A percentile compares a stretch with the other conserved stretches of the same genome.
These are phyloP conservation scores for Yamadazyma laniorum DNA, from an alignment of 805 yeast species.

Conservation along the genomic window DNA sequence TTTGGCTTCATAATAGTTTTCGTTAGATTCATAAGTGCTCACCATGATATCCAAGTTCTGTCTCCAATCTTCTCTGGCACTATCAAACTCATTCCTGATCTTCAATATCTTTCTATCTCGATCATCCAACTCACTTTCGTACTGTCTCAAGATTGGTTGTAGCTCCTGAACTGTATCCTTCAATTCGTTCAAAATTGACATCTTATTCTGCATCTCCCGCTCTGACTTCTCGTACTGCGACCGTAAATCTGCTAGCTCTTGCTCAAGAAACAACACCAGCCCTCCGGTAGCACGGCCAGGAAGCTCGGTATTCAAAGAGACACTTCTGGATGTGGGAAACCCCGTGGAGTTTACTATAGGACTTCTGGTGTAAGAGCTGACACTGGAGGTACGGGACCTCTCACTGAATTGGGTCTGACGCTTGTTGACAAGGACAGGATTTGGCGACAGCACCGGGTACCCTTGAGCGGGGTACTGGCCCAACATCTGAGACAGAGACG, in stretches of 20 bases:
- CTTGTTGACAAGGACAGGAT: slow-evolving; percentile 1
- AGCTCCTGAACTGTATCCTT: slow-evolving; percentile 48
- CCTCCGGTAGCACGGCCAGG: neutral
- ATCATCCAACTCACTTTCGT: slow-evolving; percentile 40
- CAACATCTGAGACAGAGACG: neutral
- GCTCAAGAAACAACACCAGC: slow-evolving; percentile 10
- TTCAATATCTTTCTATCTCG: slow-evolving; percentile 48
- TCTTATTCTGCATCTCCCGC: slow-evolving; percentile 41
- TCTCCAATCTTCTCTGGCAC: slow-evolving; percentile 57
- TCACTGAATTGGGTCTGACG: slow-evolving; percentile 8
- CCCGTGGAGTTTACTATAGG: slow-evolving; percentile 4
- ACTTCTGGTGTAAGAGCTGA: slow-evolving; percentile 9
- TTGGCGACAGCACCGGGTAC: neutral
- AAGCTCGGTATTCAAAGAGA: slow-evolving; percentile 5
- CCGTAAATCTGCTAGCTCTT: slow-evolving; percentile 18
- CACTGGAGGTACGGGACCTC: slow-evolving; percentile 11
- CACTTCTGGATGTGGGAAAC: slow-evolving; percentile 3
- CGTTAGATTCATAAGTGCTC: slow-evolving; percentile 55
- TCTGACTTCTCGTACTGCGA: slow-evolving; percentile 23
- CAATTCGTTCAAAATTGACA: slow-evolving; percentile 46
- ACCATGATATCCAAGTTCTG: slow-evolving; percentile 57
- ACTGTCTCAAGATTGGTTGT: slow-evolving; percentile 47
- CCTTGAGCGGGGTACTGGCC: neutral
- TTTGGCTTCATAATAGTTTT: slow-evolving; percentile 45
- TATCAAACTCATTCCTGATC: slow-evolving; percentile 47